Base-by-base conservation (phyloP, 2,329 filamentous ascomycete genomes). In the Cryphonectria japonica region DNA sequence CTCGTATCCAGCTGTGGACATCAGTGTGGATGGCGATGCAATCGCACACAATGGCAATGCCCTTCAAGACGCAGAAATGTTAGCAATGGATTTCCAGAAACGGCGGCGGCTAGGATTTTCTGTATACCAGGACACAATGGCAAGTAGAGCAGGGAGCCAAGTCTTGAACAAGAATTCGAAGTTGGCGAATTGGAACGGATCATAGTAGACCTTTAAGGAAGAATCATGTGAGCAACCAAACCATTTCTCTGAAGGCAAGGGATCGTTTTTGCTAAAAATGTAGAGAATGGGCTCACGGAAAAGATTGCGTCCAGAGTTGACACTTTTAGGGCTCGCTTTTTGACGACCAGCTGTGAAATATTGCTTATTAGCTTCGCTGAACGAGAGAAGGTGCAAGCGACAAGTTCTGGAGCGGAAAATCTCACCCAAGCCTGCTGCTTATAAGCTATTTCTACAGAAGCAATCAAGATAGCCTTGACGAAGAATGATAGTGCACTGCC, bases 371-470 rank as follows among this genome's bases (percentile, higher is more conserved):
- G 50, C 54, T 60, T 34, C 34, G n/a, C n/a, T 3, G 19, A 41
- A n/a, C 34, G 9, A 62, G 34, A 62, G 34, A 1, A 7, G 13
- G 8, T 39, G 9, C 16, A 39, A 8, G 13, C 26, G 11, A 13
- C n/a, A 11, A 3, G 11, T n/a, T 11, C 32, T 0, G 14, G 43
- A n/a, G 32, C 22, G 26, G 16, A 14, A 26, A 2, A 32, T 9
- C 66, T 52, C 32, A 74, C 72, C 72, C 72, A 72, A n/a, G 69
- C 72, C 66, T 66, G 72, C 59, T 74, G 72, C 54, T 72, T 74
- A 50, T 72, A 72, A 29, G 72, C 71, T 13, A 72, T 72, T 32
- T 74, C 66, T 13, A 74, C 71, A 14, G 72, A 54, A 2, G 52
- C 64, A 3, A 72, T 57, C 41, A 74, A 66, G 14, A 64, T 59